Conservation (phyloP, 176 grass and related monocot genomes). For the Pontederia paniculata region DNA sequence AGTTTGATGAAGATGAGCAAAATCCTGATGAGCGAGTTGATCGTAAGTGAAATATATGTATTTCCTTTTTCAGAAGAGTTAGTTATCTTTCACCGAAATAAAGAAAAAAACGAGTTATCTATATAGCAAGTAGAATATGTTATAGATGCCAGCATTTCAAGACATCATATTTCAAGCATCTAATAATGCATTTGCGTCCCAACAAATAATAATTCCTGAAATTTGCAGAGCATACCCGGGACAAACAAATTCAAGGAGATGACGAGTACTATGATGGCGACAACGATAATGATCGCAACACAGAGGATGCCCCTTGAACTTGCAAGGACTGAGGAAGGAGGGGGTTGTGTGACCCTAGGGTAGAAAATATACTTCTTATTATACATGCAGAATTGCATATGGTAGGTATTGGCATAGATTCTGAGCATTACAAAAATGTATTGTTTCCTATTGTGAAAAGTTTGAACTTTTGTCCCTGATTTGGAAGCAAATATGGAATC, state of each 20-base stretch:
- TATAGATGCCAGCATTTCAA: conserved; percentile 5
- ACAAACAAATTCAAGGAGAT: conserved; percentile 76
- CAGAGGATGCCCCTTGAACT: conserved; percentile 29
- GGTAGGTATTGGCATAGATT: no score
- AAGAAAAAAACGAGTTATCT: no score
- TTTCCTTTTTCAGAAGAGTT: not conserved
- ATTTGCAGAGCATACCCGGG: conserved; percentile 62
- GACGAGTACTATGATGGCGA: conserved; percentile 92
- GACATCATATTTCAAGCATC: no score
- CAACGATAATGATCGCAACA: conserved; percentile 80
- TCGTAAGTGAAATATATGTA: conserved; percentile 25
- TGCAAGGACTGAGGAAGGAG: not conserved
- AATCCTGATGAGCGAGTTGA: conserved; percentile 82
- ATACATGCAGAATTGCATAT: no score
- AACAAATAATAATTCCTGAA: not conserved
- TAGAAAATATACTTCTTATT: no score
- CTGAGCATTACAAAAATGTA: no score
- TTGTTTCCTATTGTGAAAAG: no score
- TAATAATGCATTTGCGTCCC: not conserved
- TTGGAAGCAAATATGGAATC: no score
- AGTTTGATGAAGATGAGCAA: conserved; percentile 87
- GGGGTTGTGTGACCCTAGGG: no score
- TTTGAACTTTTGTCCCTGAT: no score
- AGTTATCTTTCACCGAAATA: no score
- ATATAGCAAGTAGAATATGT: conserved; percentile 30